Base-by-base conservation (phyloP, 2,329 filamentous ascomycete genomes). In the Dothiorella sarmentorum region DNA sequence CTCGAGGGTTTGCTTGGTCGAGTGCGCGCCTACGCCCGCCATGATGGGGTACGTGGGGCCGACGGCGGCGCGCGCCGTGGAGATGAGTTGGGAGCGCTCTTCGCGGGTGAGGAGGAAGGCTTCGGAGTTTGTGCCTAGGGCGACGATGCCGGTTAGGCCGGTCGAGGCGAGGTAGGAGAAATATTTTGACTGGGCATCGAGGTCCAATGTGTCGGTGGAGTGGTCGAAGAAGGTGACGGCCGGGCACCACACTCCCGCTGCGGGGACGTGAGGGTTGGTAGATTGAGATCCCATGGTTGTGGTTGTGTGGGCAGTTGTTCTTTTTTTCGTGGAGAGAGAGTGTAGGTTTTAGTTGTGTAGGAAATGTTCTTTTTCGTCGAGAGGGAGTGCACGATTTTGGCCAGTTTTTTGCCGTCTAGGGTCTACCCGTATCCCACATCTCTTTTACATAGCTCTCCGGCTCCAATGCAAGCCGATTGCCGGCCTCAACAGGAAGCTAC, bases 81-180 rank as follows among this genome's bases (percentile, higher is more conserved):
- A 64, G 26, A 78, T 69, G 6, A 78, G 63, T 2, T 68, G 63
- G 7, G 67, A 66, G 13, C 75, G 74, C 60, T 79, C 77, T 43
- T 72, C 69, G 57, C 74, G 71, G 0, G 75, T 78, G 27, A 79
- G 72, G 18, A 78, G 67, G 44, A 77, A 74, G 13, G 77, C 75
- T 65, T 79, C 77, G 4, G 75, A 76, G 56, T 78, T 79, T 35
- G 75, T 76, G 17, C 77, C 77, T 5, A 78, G 72, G n/a, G 78
- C 70, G 2, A 79, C 75, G 17, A 79, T 72, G 17, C 77, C 76
- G 3, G 72, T 71, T 5, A 79, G 71, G 3, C 71, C 71, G 38
- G 76, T 70, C 18, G 68, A 66, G n/a, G 73, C 72, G 49, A 79
- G 71, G 63, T 78, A 78, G 4, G 63, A 61, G 67, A 73, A 78